Percentiles rank a stretch among this genome's conserved stretches.
Conservation (phyloP, 2,329 filamentous ascomycete species). For the Thermoascus crustaceus region DNA sequence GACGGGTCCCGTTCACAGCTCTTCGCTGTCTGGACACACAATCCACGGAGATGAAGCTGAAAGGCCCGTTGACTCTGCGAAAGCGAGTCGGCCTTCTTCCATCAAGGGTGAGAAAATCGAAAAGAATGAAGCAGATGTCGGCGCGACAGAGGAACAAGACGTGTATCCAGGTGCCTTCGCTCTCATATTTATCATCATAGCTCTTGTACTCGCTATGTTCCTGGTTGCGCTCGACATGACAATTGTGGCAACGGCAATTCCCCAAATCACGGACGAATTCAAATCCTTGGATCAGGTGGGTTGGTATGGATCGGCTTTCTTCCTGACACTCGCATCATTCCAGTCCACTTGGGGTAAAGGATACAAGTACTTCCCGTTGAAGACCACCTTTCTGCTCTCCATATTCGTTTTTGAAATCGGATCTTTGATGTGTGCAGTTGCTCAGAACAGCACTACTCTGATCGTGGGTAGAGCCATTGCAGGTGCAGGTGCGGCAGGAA, state of each 20-base stretch:
- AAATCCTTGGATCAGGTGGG: constrained; percentile 23
- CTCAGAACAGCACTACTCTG: constrained; percentile 24
- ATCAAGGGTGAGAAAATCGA: neutral
- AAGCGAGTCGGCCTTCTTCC: too few relatives aligned
- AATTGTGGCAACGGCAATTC: constrained; percentile 27
- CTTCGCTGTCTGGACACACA: neutral
- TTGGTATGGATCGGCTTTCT: constrained; percentile 31
- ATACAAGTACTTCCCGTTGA: constrained; percentile 25
- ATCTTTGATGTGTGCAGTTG: constrained; percentile 32
- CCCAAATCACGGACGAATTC: constrained; percentile 19
- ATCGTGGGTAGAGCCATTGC: constrained; percentile 33
- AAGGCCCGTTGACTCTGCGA: too few relatives aligned
- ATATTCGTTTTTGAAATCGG: constrained; percentile 37
- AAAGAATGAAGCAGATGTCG: neutral
- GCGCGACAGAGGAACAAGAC: neutral
- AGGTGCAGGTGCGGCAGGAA: constrained; percentile 27
- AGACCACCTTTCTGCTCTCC: constrained; percentile 24
- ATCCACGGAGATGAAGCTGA: neutral
- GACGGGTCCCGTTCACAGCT: neutral
- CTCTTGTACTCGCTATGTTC: constrained; percentile 10
- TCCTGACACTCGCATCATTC: constrained; percentile 26
- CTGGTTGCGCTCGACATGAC: constrained; percentile 12
- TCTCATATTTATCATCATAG: constrained; percentile 8
- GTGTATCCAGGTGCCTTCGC: constrained; percentile 6
- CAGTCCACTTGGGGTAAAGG: constrained; percentile 26